Evolutionary conservation across 345 rosid species (phyloP).

Genomic region (Punica granatum): DNA sequence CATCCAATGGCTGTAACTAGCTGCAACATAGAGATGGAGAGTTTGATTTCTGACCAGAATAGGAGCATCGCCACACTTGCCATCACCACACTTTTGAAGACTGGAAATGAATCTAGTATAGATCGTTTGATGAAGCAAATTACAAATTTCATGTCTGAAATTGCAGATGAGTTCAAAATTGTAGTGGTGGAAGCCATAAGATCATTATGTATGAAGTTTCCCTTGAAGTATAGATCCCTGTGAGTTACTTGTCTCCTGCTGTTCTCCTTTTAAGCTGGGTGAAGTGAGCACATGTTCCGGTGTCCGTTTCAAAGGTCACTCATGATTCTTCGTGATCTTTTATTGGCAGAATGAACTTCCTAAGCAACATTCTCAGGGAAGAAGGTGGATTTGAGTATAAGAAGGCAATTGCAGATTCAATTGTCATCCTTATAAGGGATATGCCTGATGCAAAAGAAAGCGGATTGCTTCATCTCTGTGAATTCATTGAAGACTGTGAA

Average conservation of each 20-base stretch:
- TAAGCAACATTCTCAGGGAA: conserved; percentile 97
- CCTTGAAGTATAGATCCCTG: conserved; percentile 93
- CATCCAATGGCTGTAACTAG: conserved; percentile 99
- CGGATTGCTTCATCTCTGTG: conserved; percentile 96
- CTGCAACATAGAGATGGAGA: conserved; percentile 99
- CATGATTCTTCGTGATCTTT: conserved; percentile 6
- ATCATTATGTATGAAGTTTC: conserved; percentile 93
- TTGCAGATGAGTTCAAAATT: conserved; percentile 98
- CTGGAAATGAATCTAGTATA: conserved; percentile 97
- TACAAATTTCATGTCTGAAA: conserved; percentile 96
- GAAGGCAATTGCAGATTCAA: conserved; percentile 95
- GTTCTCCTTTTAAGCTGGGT: not conserved
- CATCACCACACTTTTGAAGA: conserved; percentile 91
- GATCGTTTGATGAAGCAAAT: conserved; percentile 99
- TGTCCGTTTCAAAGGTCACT: not conserved
- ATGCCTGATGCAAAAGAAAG: conserved; percentile 98
- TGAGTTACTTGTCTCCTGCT: conserved; percentile 26
- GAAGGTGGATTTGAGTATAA: conserved; percentile 99
- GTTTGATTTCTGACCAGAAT: conserved; percentile 93
- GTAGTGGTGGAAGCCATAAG: conserved; percentile 98
- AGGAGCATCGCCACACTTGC: conserved; percentile 99
- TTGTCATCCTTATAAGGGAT: conserved; percentile 92
- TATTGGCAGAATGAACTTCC: conserved; percentile 84
- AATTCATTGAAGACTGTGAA: conserved; percentile 99
- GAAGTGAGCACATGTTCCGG: not conserved